phyloP scores from a whole-genome alignment of 2,329 filamentous ascomycete species.

The Acephala macrosclerotiorum region DNA sequence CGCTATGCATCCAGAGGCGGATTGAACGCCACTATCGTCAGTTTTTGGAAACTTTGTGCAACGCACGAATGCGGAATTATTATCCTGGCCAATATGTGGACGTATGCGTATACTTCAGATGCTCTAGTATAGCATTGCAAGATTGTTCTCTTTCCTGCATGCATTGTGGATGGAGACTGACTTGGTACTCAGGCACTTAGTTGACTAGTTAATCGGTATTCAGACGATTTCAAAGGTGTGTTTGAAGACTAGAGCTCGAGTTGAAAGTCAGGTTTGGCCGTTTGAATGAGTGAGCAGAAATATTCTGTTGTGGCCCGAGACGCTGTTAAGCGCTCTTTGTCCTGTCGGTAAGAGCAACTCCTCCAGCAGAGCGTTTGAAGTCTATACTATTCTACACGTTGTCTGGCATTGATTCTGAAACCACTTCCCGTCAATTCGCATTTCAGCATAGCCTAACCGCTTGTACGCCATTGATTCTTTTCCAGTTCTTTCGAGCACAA shows the following conservation, averaged over 20 bases:
- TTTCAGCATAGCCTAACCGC: background rate
- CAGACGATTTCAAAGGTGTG: no score
- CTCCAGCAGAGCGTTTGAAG: no score
- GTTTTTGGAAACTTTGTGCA: background rate
- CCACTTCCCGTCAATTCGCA: background rate
- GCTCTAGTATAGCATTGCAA: background rate
- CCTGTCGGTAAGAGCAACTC: no score
- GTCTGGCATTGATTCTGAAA: background rate
- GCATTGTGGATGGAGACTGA: background rate
- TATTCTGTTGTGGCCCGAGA: no score
- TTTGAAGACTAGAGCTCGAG: no score
- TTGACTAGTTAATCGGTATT: no score
- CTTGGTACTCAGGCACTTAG: background rate
- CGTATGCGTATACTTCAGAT: background rate
- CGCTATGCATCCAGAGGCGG: slow-evolving; percentile 8
- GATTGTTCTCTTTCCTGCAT: background rate
- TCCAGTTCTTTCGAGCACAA: background rate
- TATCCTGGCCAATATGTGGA: background rate
- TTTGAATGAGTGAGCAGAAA: no score
- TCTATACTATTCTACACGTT: background rate
- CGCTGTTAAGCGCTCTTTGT: background rate
- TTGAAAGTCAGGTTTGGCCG: no score
- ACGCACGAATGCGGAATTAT: background rate
- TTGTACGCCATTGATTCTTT: background rate
- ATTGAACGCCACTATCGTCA: slow-evolving; percentile 2